These are phyloP conservation scores for Apophysomyces sp. DNA, from an alignment of 371 early-diverging fungal species.

Conservation along the genomic window DNA sequence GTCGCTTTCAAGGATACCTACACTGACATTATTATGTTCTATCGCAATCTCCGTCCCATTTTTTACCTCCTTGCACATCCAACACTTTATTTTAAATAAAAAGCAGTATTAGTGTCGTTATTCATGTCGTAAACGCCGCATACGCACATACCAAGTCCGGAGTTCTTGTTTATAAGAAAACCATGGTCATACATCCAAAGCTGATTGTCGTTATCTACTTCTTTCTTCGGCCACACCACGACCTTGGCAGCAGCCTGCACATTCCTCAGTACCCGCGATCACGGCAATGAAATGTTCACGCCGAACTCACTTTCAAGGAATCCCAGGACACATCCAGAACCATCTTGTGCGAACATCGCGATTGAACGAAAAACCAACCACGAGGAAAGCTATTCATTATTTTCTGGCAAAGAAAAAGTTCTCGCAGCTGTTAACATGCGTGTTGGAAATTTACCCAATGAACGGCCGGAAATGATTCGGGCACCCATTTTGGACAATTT, in stretches of 20 bases:
- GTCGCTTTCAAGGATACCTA: constrained; percentile 39
- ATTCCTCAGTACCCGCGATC: background rate
- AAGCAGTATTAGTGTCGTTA: constrained; percentile 15
- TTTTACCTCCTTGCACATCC: constrained; percentile 44
- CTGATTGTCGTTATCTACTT: constrained; percentile 29
- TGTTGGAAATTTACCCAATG: no score
- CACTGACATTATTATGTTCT: background rate
- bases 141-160: constrained; percentile 34
- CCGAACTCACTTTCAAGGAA: constrained; percentile 37
- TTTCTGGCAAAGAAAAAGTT: no score
- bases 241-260: constrained; percentile 39
- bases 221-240: constrained; percentile 40
- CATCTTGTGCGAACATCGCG: constrained; percentile 42
- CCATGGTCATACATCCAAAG: constrained; percentile 34
- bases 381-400: constrained; percentile 44
- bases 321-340: constrained; percentile 43
- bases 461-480: no score
- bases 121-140: constrained; percentile 21
- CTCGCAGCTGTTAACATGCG: no score
- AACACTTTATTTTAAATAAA: constrained; percentile 20
- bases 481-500: no score
- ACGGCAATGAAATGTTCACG: background rate
- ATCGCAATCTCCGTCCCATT: background rate
- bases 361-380: constrained; percentile 53
- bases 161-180: constrained; percentile 29